Evolutionary conservation across 192 early-diverging fungal species (phyloP), one percentile per base, ranked within the genome.

Genomic region (Backusella sp.): DNA sequence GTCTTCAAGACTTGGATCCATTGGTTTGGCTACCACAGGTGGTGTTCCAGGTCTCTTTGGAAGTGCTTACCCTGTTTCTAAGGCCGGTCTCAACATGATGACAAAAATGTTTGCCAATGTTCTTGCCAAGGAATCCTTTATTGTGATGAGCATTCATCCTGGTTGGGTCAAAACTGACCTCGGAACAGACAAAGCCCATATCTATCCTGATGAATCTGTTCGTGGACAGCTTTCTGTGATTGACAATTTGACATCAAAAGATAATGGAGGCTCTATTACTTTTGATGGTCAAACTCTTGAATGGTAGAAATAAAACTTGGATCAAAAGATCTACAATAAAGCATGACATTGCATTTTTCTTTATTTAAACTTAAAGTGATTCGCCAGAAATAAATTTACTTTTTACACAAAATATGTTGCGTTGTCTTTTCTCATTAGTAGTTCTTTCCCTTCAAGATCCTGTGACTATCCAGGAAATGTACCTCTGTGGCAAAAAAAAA

Each of bases 1-100:
- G 15, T 78, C 77, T 37, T 82, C 81, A 14, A 73, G 62, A 39
- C 65, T 82, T 39, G 81, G 81, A 12, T 82, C 81, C 14, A 35
- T 65, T 39, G 56, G 30, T 17, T 19, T 28, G 12, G 0, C 23
- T 8, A 37, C 19, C 0, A 35, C 30, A 17, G 12, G 34, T 23
- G 59, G 35, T 39, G 0, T 56, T 17, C 12, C 21, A 26, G 77
- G 72, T 11, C 15, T 36, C 15, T 26, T 66, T 28, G 73, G 35
- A 6, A 30, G 66, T 21, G 59, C 69, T 49, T 80, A 80, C 19
- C 21, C 44, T 46, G 78, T 75, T 36, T 75, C 73, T 21, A 80
- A 80, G 65, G 69, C 74, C 23, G 78, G 42, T 41, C 35, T 72
- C 11, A 80, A 80, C 34, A 80, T 80, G 78, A 39, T 62, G 14